A percentile compares a stretch with the other conserved stretches of the same genome.
phyloP scores from a whole-genome alignment of 306 rosid genomes.

The Lotus japonicus region DNA sequence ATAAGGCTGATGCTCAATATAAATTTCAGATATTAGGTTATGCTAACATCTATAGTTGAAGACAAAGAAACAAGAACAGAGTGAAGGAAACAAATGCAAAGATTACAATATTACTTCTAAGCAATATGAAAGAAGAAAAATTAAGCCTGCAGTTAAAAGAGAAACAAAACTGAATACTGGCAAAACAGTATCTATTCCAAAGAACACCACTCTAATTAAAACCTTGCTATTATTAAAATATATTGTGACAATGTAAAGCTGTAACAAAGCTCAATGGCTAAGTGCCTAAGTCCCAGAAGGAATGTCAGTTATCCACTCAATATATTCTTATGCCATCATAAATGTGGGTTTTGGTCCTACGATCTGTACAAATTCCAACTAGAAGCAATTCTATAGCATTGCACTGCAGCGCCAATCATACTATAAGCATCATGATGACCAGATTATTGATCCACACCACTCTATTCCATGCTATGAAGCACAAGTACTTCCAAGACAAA shows the following conservation, averaged over 20 bases:
- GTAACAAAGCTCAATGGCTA: neutral
- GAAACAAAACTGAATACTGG: neutral
- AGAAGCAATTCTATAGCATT: too few species aligned
- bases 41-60: neutral
- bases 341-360: too few species aligned
- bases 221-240: too few species aligned
- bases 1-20: neutral
- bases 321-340: neutral
- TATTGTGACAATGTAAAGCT: too few species aligned
- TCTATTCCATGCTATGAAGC: neutral
- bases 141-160: neutral
- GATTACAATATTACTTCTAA: neutral
- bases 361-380: too few species aligned
- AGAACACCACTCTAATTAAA: neutral
- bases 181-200: neutral
- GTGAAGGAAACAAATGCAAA: neutral
- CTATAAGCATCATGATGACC: neutral
- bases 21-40: conserved; percentile 5
- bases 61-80: neutral
- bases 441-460: neutral
- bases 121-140: neutral
- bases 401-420: too few species aligned
- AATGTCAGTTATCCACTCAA: neutral
- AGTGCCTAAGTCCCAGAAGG: neutral
- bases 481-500: too few species aligned